These are phyloP conservation scores for Phyllostachys edulis DNA, from an alignment of 176 grass and related monocot genomes.

Conservation along the genomic window DNA sequence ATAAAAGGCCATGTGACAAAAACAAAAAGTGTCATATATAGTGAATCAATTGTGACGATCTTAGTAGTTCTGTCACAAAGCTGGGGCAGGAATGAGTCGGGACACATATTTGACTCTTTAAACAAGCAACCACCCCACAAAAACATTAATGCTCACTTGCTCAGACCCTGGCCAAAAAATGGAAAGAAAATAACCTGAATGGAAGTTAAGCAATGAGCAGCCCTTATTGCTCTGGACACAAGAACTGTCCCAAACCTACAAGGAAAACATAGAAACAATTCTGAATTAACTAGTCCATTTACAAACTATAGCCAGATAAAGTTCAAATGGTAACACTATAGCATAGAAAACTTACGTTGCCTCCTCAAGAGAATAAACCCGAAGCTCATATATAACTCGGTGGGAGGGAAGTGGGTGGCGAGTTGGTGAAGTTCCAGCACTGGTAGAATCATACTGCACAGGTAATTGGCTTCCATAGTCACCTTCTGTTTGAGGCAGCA, in stretches of 20 bases:
- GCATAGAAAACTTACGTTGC: slow-evolving; percentile 56
- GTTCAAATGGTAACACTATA: slow-evolving; percentile 8
- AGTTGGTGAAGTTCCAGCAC: slow-evolving; percentile 85
- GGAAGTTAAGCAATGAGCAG: slow-evolving; percentile 98
- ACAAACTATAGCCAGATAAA: slow-evolving; percentile 11
- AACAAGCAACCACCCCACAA: not conserved
- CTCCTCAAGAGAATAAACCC: slow-evolving; percentile 96
- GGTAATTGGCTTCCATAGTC: slow-evolving; percentile 62
- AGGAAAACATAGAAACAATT: slow-evolving; percentile 29
- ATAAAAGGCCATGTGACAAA: not conserved
- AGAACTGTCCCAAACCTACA: slow-evolving; percentile 78
- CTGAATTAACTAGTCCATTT: not conserved
- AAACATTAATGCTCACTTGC: not conserved
- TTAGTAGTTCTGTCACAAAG: not conserved
- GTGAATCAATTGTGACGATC: not conserved
- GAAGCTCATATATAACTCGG: slow-evolving; percentile 95
- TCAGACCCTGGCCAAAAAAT: not conserved
- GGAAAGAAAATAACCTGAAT: slow-evolving; percentile 74
- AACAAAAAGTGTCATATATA: not conserved
- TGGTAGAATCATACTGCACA: slow-evolving; percentile 65
- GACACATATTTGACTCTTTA: not conserved
- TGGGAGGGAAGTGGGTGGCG: slow-evolving; percentile 85
- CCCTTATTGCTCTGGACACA: slow-evolving; percentile 87
- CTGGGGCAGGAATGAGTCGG: not conserved
- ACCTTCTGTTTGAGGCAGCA: slow-evolving; percentile 86